Evolutionary conservation across 2,329 filamentous ascomycete species (phyloP).

Genomic region (Apiospora marii): DNA sequence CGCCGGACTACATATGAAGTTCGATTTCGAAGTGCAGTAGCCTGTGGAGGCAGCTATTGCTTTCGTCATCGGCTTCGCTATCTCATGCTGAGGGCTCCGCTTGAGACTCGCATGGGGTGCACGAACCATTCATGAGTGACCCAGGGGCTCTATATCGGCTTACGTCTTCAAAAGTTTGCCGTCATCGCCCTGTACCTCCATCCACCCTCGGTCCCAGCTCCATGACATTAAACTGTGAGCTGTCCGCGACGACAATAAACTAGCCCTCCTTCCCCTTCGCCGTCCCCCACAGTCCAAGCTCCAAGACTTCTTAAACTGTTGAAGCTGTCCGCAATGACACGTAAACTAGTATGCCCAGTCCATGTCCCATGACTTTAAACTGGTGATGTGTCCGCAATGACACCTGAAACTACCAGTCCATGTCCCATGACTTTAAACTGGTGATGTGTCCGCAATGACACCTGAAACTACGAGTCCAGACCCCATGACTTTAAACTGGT

Average conservation of each 20-base stretch:
- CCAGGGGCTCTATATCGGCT: not conserved
- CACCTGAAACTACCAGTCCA: not conserved
- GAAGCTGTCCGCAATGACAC: too few relatives aligned
- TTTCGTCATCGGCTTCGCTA: not conserved
- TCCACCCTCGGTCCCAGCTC: not conserved
- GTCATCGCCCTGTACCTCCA: not conserved
- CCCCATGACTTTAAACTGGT: not conserved
- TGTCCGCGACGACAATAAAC: not conserved
- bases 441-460: too few relatives aligned
- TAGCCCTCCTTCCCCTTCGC: not conserved
- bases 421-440: not conserved
- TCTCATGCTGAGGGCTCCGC: not conserved
- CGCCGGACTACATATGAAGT: not conserved
- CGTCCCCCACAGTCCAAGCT: too few relatives aligned
- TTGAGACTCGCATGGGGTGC: not conserved
- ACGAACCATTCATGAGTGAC: not conserved
- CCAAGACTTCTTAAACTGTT: not conserved
- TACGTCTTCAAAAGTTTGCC: not conserved
- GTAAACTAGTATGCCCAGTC: not conserved
- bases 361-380: not conserved
- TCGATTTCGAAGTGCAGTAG: not conserved
- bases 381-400: not conserved
- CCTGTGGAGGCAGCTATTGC: not conserved
- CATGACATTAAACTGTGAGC: not conserved
- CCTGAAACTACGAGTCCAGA: not conserved